These are phyloP conservation scores for Solanum bulbocastanum DNA, from an alignment of 257 asterid species.

Conservation along the genomic window DNA sequence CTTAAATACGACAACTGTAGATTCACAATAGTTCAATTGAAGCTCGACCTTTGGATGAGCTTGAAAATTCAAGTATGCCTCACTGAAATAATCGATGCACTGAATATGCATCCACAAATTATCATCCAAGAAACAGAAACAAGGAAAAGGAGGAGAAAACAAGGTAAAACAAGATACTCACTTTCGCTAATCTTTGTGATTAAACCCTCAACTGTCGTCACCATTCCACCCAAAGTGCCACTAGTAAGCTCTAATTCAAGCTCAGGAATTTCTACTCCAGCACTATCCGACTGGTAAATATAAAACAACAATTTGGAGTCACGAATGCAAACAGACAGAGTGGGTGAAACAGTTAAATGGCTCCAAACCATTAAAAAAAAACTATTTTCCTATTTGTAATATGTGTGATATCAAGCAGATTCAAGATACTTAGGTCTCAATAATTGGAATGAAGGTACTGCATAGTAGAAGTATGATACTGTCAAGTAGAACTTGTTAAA, in stretches of 20 bases:
- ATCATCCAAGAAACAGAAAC: not conserved
- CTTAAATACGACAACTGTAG: not conserved
- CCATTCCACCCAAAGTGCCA: slow-evolving; percentile 93
- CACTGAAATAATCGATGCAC: not conserved
- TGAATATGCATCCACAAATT: not conserved
- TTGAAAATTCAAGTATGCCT: not conserved
- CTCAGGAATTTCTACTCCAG: slow-evolving; percentile 72
- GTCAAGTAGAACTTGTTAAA: not conserved
- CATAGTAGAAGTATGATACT: not conserved
- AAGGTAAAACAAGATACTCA: slow-evolving; percentile 19
- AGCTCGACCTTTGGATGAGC: not conserved
- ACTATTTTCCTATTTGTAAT: not conserved
- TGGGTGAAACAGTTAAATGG: not conserved
- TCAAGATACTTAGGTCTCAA: not conserved
- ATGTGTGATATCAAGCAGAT: not conserved
- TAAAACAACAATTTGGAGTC: slow-evolving; percentile 2
- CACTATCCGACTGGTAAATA: slow-evolving; percentile 71
- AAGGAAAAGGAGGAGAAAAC: not conserved
- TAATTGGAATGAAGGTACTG: not conserved
- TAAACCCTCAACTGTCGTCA: slow-evolving; percentile 92
- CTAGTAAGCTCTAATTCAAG: slow-evolving; percentile 74
- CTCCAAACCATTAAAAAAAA: not conserved
- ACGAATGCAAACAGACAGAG: slow-evolving; percentile 2
- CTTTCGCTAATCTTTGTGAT: slow-evolving; percentile 79
- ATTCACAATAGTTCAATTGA: not conserved